Conservation (phyloP, 2,329 filamentous ascomycete genomes). For the Aspergillus unguis region DNA sequence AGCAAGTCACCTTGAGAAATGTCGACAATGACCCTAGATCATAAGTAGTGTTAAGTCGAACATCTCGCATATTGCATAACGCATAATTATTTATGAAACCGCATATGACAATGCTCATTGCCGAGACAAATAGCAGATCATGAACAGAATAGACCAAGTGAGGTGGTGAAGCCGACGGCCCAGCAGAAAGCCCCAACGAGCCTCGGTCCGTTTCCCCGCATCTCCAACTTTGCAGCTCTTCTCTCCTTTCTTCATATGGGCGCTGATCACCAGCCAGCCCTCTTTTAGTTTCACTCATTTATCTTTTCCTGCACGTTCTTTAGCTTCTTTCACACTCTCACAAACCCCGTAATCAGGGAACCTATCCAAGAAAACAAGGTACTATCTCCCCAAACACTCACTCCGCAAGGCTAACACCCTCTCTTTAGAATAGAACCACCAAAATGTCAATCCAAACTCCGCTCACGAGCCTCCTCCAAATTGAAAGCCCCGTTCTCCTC, state of each 20-base stretch:
- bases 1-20: too few relatives aligned
- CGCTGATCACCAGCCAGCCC: too few relatives aligned
- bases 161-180: too few relatives aligned
- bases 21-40: too few relatives aligned
- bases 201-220: conserved; percentile 17
- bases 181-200: conserved; percentile 1
- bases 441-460: conserved; percentile 66
- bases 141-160: too few relatives aligned
- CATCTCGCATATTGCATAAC: too few relatives aligned
- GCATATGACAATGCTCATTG: too few relatives aligned
- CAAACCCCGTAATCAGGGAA: background rate
- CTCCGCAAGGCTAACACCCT: background rate
- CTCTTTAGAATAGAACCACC: background rate
- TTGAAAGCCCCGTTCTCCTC: conserved; percentile 84
- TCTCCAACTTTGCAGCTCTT: background rate
- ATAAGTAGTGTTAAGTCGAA: too few relatives aligned
- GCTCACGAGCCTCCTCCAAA: conserved; percentile 72
- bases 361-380: background rate
- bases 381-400: background rate
- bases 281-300: background rate
- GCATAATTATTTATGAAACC: too few relatives aligned
- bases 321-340: background rate
- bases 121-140: too few relatives aligned
- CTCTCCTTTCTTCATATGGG: conserved; percentile 1
- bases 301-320: background rate